A percentile compares a stretch with the other conserved stretches of the same genome.
Conservation (phyloP, 1,284 basidiomycete species). For the Ustilago nuda region DNA sequence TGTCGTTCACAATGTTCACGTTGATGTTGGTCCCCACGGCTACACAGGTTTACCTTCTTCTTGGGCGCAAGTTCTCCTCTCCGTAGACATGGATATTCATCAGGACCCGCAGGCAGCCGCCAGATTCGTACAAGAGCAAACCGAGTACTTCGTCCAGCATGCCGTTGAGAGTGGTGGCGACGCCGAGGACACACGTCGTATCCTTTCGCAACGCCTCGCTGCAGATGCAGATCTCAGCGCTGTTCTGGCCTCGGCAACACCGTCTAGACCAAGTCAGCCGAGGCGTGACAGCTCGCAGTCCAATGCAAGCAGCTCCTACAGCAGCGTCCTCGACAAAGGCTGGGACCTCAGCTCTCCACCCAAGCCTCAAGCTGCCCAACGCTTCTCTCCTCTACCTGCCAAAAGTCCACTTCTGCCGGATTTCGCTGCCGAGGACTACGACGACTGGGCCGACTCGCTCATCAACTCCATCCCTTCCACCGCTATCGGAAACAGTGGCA, state of each 20-base stretch:
- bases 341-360: constrained; percentile 45
- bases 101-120: constrained; percentile 41
- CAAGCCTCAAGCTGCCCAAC: background rate
- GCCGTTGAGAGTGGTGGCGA: constrained; percentile 39
- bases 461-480: constrained; percentile 39
- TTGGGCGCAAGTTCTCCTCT: constrained; percentile 52
- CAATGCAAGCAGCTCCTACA: constrained; percentile 54
- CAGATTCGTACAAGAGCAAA: constrained; percentile 33
- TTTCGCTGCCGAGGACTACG: constrained; percentile 47
- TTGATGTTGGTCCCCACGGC: constrained; percentile 58
- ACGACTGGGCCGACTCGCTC: constrained; percentile 49
- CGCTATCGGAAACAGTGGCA: background rate
- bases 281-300: constrained; percentile 36
- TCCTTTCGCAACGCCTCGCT: constrained; percentile 31
- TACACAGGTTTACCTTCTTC: constrained; percentile 56
- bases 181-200: constrained; percentile 29
- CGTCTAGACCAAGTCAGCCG: constrained; percentile 5
- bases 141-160: constrained; percentile 44
- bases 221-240: constrained; percentile 30
- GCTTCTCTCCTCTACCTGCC: constrained; percentile 19
- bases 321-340: constrained; percentile 51
- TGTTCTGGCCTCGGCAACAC: constrained; percentile 9
- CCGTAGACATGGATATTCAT: constrained; percentile 39
- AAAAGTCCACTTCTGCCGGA: constrained; percentile 54
- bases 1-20: constrained; percentile 61